phyloP scores from a whole-genome alignment of 108 stramenopile species.

The Discostella stelligeroides region DNA sequence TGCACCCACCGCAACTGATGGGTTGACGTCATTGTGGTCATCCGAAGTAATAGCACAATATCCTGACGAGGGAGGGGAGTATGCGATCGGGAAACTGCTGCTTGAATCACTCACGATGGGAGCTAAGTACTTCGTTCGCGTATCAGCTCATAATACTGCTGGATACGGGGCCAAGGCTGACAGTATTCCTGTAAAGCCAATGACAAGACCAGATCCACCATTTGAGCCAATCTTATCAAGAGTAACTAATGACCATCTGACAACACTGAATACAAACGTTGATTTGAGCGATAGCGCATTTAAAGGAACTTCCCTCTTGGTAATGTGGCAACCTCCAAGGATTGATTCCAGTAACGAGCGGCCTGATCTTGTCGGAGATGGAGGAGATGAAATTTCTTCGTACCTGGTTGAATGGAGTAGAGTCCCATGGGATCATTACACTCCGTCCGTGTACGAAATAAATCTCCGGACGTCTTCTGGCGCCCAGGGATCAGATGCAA shows the following conservation, averaged over 20 bases:
- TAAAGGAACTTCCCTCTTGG: conserved; percentile 52
- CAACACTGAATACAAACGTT: conserved; percentile 5
- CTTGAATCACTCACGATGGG: conserved; percentile 69
- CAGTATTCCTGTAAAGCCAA: conserved; percentile 48
- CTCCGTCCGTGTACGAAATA: conserved; percentile 44
- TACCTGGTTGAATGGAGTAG: conserved; percentile 67
- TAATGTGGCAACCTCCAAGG: conserved; percentile 53
- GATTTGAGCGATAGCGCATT: conserved; percentile 25
- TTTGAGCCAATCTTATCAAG: conserved; percentile 45
- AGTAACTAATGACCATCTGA: conserved; percentile 29
- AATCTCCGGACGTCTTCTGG: conserved; percentile 32
- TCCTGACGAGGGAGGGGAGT: conserved; percentile 20
- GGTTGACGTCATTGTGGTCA: conserved; percentile 26
- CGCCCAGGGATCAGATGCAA: conserved; percentile 28
- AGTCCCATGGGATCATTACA: conserved; percentile 43
- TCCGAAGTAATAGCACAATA: conserved; percentile 38
- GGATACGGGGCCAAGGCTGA: conserved; percentile 48
- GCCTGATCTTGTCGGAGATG: conserved; percentile 56
- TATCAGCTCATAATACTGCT: conserved; percentile 68
- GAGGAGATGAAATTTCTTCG: conserved; percentile 54
- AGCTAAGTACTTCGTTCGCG: conserved; percentile 61
- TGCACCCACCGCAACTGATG: background rate
- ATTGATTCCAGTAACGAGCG: conserved; percentile 41
- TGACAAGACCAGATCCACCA: conserved; percentile 58
- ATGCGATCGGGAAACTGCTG: conserved; percentile 47